These are phyloP conservation scores for Cladosporium sp. DNA, from an alignment of 2,329 filamentous ascomycete genomes.

Conservation along the genomic window DNA sequence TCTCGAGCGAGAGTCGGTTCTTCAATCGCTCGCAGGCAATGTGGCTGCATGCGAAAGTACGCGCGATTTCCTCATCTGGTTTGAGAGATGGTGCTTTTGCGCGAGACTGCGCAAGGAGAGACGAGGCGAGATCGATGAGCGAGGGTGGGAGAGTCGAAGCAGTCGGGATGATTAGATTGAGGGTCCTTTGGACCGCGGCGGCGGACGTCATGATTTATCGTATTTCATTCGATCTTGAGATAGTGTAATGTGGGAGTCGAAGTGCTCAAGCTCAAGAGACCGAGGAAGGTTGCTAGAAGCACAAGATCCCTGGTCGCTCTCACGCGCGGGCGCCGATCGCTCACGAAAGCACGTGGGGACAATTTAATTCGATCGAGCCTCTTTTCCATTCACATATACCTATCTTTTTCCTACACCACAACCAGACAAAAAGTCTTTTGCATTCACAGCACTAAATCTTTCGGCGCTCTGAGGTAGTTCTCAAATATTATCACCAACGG, in stretches of 20 bases:
- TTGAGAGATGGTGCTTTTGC: constrained; percentile 72
- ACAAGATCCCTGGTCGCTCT: too few relatives aligned
- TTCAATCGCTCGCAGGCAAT: constrained; percentile 87
- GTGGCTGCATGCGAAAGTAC: constrained; percentile 78
- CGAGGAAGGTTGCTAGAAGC: too few relatives aligned
- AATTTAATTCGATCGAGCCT: not conserved
- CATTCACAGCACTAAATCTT: too few relatives aligned
- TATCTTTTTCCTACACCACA: too few relatives aligned
- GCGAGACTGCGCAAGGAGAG: constrained; percentile 74
- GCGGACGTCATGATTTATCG: constrained; percentile 33
- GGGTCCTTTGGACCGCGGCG: constrained; percentile 65
- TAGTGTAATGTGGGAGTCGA: too few relatives aligned
- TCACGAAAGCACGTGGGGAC: not conserved
- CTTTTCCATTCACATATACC: not conserved
- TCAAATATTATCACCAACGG: too few relatives aligned
- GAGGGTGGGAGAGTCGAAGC: constrained; percentile 63
- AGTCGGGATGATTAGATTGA: constrained; percentile 70
- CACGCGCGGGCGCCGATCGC: not conserved
- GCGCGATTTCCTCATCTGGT: constrained; percentile 80
- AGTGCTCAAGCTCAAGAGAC: too few relatives aligned
- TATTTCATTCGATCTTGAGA: too few relatives aligned
- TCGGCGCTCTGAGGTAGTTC: too few relatives aligned
- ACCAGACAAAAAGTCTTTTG: too few relatives aligned
- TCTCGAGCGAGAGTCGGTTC: constrained; percentile 68
- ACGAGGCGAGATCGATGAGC: constrained; percentile 67